A percentile compares a stretch with the other conserved stretches of the same genome.
Conservation (phyloP, 192 early-diverging fungal genomes). For the Piromyces finnis region DNA sequence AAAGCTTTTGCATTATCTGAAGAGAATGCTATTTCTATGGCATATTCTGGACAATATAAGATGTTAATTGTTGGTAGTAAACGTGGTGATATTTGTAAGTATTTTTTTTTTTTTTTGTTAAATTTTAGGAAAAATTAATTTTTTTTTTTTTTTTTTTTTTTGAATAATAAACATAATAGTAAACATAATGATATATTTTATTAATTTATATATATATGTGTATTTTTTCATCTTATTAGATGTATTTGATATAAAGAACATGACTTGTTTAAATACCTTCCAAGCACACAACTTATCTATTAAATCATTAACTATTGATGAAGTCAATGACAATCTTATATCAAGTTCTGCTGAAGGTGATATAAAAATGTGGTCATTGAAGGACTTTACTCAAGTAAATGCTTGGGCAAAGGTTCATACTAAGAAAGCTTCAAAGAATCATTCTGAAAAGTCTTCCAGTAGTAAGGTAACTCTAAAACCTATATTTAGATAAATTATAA, state of each 20-base stretch:
- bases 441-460: neutral
- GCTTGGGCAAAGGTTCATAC: neutral
- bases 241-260: slow-evolving; percentile 52
- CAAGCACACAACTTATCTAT: slow-evolving; percentile 24
- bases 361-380: slow-evolving; percentile 13
- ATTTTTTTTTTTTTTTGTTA: neutral
- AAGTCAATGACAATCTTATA: slow-evolving; percentile 27
- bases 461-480: neutral
- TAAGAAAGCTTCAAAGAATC: neutral
- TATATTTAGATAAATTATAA: no score
- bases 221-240: no score
- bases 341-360: slow-evolving; percentile 53
- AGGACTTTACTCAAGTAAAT: neutral
- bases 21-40: slow-evolving; percentile 44
- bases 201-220: no score
- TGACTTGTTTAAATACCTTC: slow-evolving; percentile 42
- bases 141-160: no score
- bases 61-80: slow-evolving; percentile 54
- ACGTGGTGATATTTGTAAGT: slow-evolving; percentile 54
- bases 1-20: slow-evolving; percentile 44
- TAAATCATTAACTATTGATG: slow-evolving; percentile 40
- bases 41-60: slow-evolving; percentile 35
- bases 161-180: no score
- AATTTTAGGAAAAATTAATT: no score
- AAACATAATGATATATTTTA: no score